Conservation (phyloP, 176 grass and related monocot species). For the Alopecurus myosuroides region DNA sequence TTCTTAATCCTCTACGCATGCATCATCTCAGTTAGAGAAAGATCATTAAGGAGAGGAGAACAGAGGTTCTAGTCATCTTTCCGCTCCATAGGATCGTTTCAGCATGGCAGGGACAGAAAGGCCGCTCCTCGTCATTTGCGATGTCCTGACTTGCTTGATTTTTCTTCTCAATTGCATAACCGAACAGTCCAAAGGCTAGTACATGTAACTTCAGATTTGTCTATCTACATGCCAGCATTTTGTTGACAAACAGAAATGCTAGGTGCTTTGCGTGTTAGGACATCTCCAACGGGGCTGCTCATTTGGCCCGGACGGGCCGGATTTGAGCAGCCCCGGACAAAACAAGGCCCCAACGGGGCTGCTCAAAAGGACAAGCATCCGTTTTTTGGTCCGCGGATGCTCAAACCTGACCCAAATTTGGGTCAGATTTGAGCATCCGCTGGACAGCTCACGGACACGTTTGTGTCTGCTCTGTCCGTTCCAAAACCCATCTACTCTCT, state of each 20-base stretch:
- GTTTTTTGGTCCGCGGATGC: no score
- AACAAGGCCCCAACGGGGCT: no score
- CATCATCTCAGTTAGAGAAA: background rate
- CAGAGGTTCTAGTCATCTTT: conserved; percentile 29
- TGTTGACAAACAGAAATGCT: background rate
- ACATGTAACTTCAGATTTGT: background rate
- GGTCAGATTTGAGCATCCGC: no score
- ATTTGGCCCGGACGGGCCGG: no score
- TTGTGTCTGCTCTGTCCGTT: no score
- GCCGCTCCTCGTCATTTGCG: conserved; percentile 31
- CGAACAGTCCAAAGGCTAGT: background rate
- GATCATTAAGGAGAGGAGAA: background rate
- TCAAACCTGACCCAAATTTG: no score
- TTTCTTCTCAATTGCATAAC: background rate
- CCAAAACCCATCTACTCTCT: no score
- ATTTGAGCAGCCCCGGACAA: no score
- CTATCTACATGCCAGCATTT: background rate
- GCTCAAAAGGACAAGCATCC: no score
- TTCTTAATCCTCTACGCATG: background rate
- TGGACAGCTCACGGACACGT: no score
- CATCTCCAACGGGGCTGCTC: no score
- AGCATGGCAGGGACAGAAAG: conserved; percentile 15
- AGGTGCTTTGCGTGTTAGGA: no score
- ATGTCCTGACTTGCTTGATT: background rate
- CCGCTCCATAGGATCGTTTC: background rate